A percentile compares a stretch with the other conserved stretches of the same genome.
Evolutionary conservation across 345 rosid species (phyloP).

Genomic region (rapeseed (Brassica napus)): DNA sequence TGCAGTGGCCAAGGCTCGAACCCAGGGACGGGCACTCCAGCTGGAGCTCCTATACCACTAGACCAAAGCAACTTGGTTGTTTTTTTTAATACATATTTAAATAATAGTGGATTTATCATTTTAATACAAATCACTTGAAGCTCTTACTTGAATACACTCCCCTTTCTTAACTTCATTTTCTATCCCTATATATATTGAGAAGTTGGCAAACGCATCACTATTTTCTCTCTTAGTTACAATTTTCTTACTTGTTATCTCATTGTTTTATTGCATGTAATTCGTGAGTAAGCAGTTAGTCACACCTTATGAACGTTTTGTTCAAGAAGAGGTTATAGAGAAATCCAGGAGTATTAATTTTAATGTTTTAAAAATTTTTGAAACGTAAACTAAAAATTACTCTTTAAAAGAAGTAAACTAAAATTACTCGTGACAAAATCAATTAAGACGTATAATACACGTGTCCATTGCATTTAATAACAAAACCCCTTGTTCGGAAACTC

Average conservation of each 20-base stretch:
- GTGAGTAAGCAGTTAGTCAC: background rate
- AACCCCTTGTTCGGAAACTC: too few species aligned
- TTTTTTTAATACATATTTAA: too few species aligned
- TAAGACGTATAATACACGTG: slow-evolving; percentile 28
- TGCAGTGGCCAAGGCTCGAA: too few species aligned
- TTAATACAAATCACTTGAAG: too few species aligned
- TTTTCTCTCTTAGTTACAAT: background rate
- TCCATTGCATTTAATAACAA: slow-evolving; percentile 32
- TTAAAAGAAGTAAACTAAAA: background rate
- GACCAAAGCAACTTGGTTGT: too few species aligned
- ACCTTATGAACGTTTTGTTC: background rate
- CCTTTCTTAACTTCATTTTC: background rate
- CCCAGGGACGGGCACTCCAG: too few species aligned
- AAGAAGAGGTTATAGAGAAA: background rate
- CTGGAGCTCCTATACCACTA: too few species aligned
- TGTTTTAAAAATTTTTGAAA: background rate
- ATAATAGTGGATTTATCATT: too few species aligned
- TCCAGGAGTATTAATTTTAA: background rate
- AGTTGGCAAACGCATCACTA: background rate
- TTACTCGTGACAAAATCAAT: background rate
- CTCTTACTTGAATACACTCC: too few species aligned
- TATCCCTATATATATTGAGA: background rate
- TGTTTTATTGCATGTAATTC: background rate
- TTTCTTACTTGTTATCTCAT: background rate
- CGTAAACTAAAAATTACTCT: background rate